These are phyloP conservation scores for Blepharisma undulans DNA, from an alignment of 169 alveolate genomes.

Conservation along the genomic window DNA sequence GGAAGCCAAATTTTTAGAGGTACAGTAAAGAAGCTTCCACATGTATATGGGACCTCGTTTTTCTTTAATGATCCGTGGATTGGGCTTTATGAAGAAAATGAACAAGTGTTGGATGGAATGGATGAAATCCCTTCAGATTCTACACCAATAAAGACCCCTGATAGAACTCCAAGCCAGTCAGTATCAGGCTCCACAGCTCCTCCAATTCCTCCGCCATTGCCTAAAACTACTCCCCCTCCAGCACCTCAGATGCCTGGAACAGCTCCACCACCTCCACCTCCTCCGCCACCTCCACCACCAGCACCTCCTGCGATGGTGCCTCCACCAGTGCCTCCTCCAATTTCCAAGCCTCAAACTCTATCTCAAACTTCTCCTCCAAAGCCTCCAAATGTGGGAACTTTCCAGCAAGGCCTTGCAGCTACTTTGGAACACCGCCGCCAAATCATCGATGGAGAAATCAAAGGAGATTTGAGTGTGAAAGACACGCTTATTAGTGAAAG, in stretches of 20 bases:
- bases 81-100: constrained; percentile 40
- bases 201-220: neutral
- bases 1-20: constrained; percentile 37
- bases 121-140: constrained; percentile 16
- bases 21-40: constrained; percentile 34
- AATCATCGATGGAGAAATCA: constrained; percentile 24
- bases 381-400: neutral
- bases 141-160: neutral
- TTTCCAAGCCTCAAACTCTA: neutral
- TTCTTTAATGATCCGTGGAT: constrained; percentile 40
- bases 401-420: constrained; percentile 20
- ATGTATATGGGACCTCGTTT: neutral
- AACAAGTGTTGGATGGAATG: constrained; percentile 1
- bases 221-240: neutral
- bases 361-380: neutral
- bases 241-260: neutral
- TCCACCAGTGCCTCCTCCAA: constrained; percentile 14
- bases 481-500: neutral
- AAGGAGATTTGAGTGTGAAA: constrained; percentile 22
- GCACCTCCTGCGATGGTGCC: constrained; percentile 7
- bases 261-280: constrained; percentile 30
- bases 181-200: neutral
- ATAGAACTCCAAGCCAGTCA: neutral
- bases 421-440: neutral
- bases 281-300: constrained; percentile 39